These are phyloP conservation scores for Apiospora kogelbergensis DNA, from an alignment of 2,329 filamentous ascomycete species.

Conservation along the genomic window DNA sequence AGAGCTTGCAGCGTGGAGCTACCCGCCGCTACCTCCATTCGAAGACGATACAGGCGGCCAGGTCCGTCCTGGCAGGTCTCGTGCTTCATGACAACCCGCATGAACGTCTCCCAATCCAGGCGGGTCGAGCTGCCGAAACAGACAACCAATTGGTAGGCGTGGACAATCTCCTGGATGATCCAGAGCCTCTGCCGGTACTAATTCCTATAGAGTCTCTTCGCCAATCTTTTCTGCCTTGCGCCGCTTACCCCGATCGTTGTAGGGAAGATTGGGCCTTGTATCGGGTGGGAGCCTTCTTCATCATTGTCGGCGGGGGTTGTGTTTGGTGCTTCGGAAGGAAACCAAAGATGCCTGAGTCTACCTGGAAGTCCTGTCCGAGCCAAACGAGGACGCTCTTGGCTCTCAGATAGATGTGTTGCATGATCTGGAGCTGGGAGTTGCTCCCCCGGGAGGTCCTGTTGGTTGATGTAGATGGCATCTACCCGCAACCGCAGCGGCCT, in stretches of 20 bases:
- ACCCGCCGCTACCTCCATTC: slow-evolving; percentile 13
- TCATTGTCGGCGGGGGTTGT: background rate
- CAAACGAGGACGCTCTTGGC: slow-evolving; percentile 14
- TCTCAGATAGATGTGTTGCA: too few species aligned
- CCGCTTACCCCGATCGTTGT: too few species aligned
- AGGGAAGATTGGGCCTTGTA: background rate
- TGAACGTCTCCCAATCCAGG: slow-evolving; percentile 20
- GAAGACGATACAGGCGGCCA: slow-evolving; percentile 19
- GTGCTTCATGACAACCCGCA: slow-evolving; percentile 17
- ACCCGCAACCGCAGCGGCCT: too few species aligned
- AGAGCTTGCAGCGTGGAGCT: slow-evolving; percentile 20
- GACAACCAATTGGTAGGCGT: slow-evolving; percentile 23
- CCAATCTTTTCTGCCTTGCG: slow-evolving; percentile 6
- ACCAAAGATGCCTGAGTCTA: too few species aligned
- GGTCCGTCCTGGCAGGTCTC: slow-evolving; percentile 15
- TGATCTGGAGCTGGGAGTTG: too few species aligned
- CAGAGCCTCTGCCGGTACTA: slow-evolving; percentile 22
- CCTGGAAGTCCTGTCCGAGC: slow-evolving; percentile 10
- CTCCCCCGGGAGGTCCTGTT: too few species aligned
- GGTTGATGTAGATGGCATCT: too few species aligned
- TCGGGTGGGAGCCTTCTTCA: too few species aligned
- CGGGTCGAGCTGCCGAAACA: slow-evolving; percentile 19
- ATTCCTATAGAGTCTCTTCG: slow-evolving; percentile 17
- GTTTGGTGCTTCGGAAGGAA: background rate
- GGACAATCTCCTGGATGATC: slow-evolving; percentile 30